Evolutionary conservation across 805 yeast genomes (phyloP).

Genomic region (Teunomyces pallodes): DNA sequence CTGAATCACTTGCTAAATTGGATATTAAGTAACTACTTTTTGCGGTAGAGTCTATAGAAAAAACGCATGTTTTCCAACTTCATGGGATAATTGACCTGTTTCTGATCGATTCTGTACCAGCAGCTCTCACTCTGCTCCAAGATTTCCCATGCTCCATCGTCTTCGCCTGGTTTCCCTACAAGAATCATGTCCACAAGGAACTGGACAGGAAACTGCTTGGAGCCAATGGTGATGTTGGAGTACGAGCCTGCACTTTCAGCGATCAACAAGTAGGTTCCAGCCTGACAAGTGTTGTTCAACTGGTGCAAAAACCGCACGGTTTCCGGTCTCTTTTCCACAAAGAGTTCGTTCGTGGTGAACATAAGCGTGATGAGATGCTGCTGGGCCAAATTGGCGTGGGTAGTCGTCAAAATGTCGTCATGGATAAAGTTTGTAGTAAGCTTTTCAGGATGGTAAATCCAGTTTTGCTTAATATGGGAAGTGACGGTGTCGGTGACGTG

Average conservation of each 20-base stretch:
- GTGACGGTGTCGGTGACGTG: constrained; percentile 47
- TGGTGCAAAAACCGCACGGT: constrained; percentile 59
- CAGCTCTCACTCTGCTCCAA: constrained; percentile 67
- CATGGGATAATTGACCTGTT: constrained; percentile 53
- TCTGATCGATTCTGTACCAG: constrained; percentile 67
- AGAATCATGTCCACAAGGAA: constrained; percentile 73
- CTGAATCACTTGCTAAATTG: constrained; percentile 7
- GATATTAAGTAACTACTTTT: constrained; percentile 28
- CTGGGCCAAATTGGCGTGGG: constrained; percentile 10
- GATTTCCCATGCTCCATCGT: constrained; percentile 61
- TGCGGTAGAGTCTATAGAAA: constrained; percentile 71
- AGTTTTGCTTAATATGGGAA: constrained; percentile 42
- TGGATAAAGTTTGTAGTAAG: constrained; percentile 27
- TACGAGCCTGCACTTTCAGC: constrained; percentile 90
- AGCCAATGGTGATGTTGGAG: constrained; percentile 74
- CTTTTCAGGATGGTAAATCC: constrained; percentile 46
- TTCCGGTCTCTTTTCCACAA: constrained; percentile 61
- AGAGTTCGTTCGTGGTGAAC: constrained; percentile 86
- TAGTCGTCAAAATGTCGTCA: constrained; percentile 26
- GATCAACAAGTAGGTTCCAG: constrained; percentile 61
- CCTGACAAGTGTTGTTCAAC: constrained; percentile 48
- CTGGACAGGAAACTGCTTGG: constrained; percentile 78
- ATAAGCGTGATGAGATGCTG: constrained; percentile 62
- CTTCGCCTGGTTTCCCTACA: constrained; percentile 45
- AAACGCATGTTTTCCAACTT: constrained; percentile 87